Evolutionary conservation across 225 moss, liverwort and hornwort species (phyloP).

Genomic region (Sphagnum tenellum): DNA sequence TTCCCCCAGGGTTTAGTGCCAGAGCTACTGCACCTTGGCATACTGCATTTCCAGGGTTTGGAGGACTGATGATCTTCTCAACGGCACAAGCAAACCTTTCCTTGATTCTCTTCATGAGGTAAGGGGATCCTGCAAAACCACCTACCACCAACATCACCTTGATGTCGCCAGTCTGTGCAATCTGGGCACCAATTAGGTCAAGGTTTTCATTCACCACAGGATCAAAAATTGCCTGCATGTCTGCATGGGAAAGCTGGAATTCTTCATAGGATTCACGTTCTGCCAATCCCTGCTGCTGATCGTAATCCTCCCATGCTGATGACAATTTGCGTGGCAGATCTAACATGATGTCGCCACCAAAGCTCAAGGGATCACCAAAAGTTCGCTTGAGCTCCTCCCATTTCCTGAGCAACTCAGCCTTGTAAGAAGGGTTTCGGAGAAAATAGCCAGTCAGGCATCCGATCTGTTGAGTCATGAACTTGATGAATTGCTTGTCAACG

Average conservation of each 20-base stretch:
- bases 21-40: slow-evolving; percentile 13
- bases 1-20: slow-evolving; percentile 7
- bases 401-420: background rate
- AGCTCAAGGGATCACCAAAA: background rate
- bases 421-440: background rate
- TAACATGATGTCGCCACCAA: background rate
- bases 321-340: slow-evolving; percentile 4
- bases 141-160: slow-evolving; percentile 4
- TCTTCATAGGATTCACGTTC: slow-evolving; percentile 8
- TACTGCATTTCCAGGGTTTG: slow-evolving; percentile 14
- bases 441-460: background rate
- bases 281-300: background rate
- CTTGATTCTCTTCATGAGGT: slow-evolving; percentile 25
- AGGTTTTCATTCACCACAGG: slow-evolving; percentile 8
- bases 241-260: slow-evolving; percentile 5
- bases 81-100: slow-evolving; percentile 4
- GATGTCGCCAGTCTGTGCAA: background rate
- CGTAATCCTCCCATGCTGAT: slow-evolving; percentile 14
- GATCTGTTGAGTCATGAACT: background rate
- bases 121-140: slow-evolving; percentile 19
- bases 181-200: background rate
- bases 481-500: slow-evolving; percentile 3
- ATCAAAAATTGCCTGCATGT: slow-evolving; percentile 25
- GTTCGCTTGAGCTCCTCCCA: slow-evolving; percentile 5
- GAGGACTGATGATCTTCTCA: slow-evolving; percentile 1